Conservation (phyloP, 2,329 filamentous ascomycete species). For the Mycosphaerella sp. region DNA sequence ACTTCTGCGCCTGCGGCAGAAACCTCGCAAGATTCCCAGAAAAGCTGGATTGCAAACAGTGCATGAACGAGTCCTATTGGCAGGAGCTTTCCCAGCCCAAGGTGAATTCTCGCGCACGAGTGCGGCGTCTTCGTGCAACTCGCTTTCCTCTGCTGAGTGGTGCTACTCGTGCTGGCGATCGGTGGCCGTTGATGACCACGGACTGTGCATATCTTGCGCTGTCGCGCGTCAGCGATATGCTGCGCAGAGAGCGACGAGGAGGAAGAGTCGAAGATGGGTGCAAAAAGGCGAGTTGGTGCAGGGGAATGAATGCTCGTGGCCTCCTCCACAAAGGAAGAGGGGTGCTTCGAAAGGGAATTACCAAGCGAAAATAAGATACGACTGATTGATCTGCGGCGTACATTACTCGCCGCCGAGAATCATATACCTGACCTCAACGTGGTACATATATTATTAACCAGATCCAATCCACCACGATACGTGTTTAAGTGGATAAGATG, state of each 20-base stretch:
- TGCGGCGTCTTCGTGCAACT: not conserved
- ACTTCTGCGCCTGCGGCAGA: not conserved
- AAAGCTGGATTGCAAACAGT: not conserved
- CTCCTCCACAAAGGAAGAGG: no score
- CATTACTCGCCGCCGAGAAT: no score
- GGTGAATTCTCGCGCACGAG: not conserved
- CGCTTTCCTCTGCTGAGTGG: not conserved
- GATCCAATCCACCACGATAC: no score
- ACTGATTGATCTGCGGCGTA: no score
- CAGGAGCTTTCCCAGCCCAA: not conserved
- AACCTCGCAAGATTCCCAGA: not conserved
- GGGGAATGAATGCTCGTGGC: no score
- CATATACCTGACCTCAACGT: no score
- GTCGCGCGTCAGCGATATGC: no score
- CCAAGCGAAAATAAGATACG: no score
- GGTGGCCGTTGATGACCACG: conserved; percentile 1
- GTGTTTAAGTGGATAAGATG: no score
- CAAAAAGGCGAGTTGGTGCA: not conserved
- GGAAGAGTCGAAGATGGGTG: not conserved
- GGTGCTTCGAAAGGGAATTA: no score
- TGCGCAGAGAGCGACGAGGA: not conserved
- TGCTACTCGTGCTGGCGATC: not conserved
- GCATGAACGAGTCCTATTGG: conserved; percentile 2
- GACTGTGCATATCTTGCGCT: conserved; percentile 2
- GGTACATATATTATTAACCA: no score